Evolutionary conservation across 495 filamentous ascomycete genomes (phyloP).

Genomic region (Rusavskia elegans): DNA sequence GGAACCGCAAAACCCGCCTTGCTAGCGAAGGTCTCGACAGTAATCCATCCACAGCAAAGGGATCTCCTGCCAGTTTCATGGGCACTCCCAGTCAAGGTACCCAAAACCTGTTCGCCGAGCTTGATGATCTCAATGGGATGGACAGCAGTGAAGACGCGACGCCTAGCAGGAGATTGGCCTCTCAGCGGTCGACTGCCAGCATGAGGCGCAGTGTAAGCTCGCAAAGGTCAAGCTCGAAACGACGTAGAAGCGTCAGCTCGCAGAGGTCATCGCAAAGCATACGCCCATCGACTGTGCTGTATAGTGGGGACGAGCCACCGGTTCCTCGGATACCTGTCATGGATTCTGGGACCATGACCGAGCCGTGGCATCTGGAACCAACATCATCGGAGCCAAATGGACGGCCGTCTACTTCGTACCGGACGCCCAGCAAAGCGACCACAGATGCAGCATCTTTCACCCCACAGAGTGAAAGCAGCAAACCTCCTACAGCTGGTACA

Average conservation of each 20-base stretch:
- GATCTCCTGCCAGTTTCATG: slow-evolving; percentile 43
- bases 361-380: slow-evolving; percentile 33
- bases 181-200: slow-evolving; percentile 8
- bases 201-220: not conserved
- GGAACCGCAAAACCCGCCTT: slow-evolving; percentile 42
- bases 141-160: slow-evolving; percentile 44
- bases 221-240: slow-evolving; percentile 24
- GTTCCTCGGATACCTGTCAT: slow-evolving; percentile 43
- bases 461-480: slow-evolving; percentile 4
- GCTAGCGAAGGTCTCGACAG: slow-evolving; percentile 46
- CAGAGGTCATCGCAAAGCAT: slow-evolving; percentile 9
- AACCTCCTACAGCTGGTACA: not conserved
- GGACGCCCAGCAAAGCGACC: slow-evolving; percentile 27
- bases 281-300: slow-evolving; percentile 10
- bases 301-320: slow-evolving; percentile 8
- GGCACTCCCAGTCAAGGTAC: slow-evolving; percentile 38
- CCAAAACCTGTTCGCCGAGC: slow-evolving; percentile 81
- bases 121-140: slow-evolving; percentile 55
- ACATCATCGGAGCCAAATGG: slow-evolving; percentile 6
- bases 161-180: slow-evolving; percentile 18
- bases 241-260: slow-evolving; percentile 27
- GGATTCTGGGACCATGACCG: slow-evolving; percentile 80
- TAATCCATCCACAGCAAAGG: slow-evolving; percentile 30
- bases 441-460: slow-evolving; percentile 2
- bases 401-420: slow-evolving; percentile 8